A percentile compares a stretch with the other conserved stretches of the same genome.
Conservation (phyloP, 2,329 filamentous ascomycete species). For the Calonectria pseudoturangicola region DNA sequence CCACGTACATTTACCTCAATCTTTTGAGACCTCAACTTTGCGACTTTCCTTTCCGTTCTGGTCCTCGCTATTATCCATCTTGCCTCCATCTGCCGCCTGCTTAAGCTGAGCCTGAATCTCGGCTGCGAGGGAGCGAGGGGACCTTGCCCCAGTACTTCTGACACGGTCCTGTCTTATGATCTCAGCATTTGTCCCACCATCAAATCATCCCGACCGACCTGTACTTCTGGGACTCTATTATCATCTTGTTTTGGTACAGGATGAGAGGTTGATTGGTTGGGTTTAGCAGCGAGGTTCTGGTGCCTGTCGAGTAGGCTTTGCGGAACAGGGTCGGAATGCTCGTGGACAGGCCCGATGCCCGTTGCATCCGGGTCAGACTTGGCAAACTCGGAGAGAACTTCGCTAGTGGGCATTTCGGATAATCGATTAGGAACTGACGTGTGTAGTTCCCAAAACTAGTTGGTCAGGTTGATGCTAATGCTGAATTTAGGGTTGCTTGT, state of each 20-base stretch:
- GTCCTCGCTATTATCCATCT: not conserved
- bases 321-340: conserved; percentile 26
- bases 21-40: not conserved
- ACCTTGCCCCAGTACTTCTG: conserved; percentile 50
- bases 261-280: conserved; percentile 33
- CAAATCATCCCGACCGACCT: conserved; percentile 24
- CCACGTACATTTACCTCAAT: not conserved
- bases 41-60: not conserved
- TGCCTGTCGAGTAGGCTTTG: conserved; percentile 55
- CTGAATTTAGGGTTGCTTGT: not conserved
- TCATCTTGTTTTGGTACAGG: conserved; percentile 21
- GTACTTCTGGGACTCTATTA: conserved; percentile 34
- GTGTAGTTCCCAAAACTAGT: not conserved
- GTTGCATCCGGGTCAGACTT: conserved; percentile 40
- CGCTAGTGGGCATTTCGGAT: conserved; percentile 48
- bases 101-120: conserved; percentile 53
- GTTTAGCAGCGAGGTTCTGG: conserved; percentile 49
- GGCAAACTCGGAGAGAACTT: conserved; percentile 48
- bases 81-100: not conserved
- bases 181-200: not conserved
- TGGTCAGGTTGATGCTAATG: not conserved
- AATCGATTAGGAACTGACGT: too few relatives aligned
- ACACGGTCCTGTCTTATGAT: conserved; percentile 47
- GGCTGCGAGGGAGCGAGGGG: conserved; percentile 51
- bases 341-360: conserved; percentile 49